Evolutionary conservation across 2,329 filamentous ascomycete genomes (phyloP), one percentile per base, ranked within the genome.

Genomic region (Clonostachys byssicola): DNA sequence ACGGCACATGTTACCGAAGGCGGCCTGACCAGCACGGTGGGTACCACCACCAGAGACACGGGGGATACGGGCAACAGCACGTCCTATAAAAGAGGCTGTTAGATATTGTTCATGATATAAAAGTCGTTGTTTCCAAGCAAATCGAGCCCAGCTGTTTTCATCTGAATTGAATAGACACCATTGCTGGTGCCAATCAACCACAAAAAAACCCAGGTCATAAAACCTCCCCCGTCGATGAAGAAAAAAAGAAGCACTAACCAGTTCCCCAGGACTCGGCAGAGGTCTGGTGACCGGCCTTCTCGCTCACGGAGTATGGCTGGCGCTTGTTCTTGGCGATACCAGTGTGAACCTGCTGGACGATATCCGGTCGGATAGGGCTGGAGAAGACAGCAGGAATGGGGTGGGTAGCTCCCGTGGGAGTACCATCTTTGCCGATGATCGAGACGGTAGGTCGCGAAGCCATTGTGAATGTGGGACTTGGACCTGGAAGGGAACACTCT

Each of bases 241-340:
- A 8, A 43, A 18, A 12, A 43, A 16, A 34, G 13, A 46, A 49
- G 51, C 61, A 87, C 88, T 77, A 74, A 95, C 90, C 92, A 80
- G 92, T 97, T 86, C 92, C 92, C 94, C 94, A 99, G 62, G 95
- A 99, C 85, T 99, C 94, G 72, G 94, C 94, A 77, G 90, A 96
- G 72, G 94, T 99, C 83, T 99, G 94, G 81, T 99, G 94, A 81
- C 94, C 94, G 71, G 94, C 94, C 89, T 99, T 99, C 88, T 97
- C 92, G 87, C 91, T 96, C 83, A 99, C 94, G 68, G 94, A 85
- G 77, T 99, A 99, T 64, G 94, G 92, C 68, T 99, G 94, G 74
- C 94, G 88, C 87, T 95, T 96, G 87, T 99, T 99, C 90, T 99
- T 99, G 73, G 92, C 92, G 83, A 99, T 95, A 69, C 94, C 94